A percentile compares a stretch with the other conserved stretches of the same genome.
Evolutionary conservation across 139 green algal genomes (phyloP).

Genomic region (Tetradesmus obliquus): DNA sequence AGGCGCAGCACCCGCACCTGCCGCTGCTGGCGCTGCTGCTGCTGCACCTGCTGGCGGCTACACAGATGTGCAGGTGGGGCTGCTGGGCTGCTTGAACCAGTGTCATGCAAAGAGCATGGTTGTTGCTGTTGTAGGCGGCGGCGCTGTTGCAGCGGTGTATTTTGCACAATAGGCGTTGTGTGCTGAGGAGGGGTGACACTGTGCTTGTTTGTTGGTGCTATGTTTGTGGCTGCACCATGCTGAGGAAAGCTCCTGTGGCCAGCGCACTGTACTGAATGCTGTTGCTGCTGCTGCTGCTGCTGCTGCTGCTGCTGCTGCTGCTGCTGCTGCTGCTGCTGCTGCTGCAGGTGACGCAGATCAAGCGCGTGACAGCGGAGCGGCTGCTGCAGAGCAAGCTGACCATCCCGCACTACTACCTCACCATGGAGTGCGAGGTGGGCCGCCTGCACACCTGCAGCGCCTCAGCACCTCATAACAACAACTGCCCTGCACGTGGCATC

Average conservation of each 20-base stretch:
- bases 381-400: constrained; percentile 96
- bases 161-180: too few relatives aligned
- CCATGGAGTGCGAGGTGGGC: constrained; percentile 70
- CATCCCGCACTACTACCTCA: constrained; percentile 99
- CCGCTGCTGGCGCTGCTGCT: constrained; percentile 15
- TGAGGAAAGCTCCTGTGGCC: background rate
- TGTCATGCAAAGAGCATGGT: too few relatives aligned
- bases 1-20: background rate
- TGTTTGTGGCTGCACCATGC: too few relatives aligned
- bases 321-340: background rate
- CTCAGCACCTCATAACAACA: background rate
- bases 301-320: background rate
- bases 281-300: background rate
- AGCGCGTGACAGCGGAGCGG: constrained; percentile 87
- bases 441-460: too few relatives aligned
- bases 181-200: too few relatives aligned
- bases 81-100: background rate
- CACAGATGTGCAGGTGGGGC: constrained; percentile 22
- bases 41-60: constrained; percentile 23
- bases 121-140: too few relatives aligned
- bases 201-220: too few relatives aligned
- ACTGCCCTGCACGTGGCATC: too few relatives aligned
- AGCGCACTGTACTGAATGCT: background rate
- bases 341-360: constrained; percentile 74
- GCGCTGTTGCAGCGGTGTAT: too few relatives aligned